These are phyloP conservation scores for Tricholoma furcatifolium DNA, from an alignment of 768 basidiomycete genomes.

Conservation along the genomic window DNA sequence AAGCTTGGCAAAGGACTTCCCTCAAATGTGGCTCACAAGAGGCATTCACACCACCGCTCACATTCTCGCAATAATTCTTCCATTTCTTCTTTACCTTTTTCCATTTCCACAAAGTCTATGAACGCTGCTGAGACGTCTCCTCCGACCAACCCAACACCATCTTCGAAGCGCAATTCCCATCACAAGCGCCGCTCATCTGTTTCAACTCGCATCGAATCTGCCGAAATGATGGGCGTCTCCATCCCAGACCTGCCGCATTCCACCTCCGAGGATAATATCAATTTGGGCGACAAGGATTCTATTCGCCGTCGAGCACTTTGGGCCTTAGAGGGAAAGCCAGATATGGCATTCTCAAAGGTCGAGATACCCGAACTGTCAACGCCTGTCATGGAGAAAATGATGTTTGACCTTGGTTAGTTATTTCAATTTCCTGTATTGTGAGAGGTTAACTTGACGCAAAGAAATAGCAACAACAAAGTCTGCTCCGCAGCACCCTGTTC, in stretches of 20 bases:
- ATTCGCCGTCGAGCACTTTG: constrained; percentile 80
- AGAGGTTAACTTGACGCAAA: constrained; percentile 6
- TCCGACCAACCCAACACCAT: constrained; percentile 29
- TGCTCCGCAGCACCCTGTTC: constrained; percentile 48
- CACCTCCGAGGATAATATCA: constrained; percentile 64
- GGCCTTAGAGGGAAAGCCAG: constrained; percentile 84
- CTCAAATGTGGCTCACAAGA: constrained; percentile 35
- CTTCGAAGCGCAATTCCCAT: constrained; percentile 70
- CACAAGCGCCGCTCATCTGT: constrained; percentile 86
- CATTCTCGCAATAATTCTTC: constrained; percentile 69
- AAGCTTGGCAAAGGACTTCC: constrained; percentile 56
- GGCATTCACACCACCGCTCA: constrained; percentile 59
- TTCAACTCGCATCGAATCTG: constrained; percentile 86
- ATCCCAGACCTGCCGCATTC: constrained; percentile 64
- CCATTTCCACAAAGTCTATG: constrained; percentile 37
- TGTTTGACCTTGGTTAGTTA: constrained; percentile 67
- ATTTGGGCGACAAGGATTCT: constrained; percentile 72
- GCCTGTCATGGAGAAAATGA: constrained; percentile 52
- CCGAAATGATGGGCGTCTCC: constrained; percentile 85
- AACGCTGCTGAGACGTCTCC: constrained; percentile 35
- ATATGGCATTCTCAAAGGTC: constrained; percentile 68
- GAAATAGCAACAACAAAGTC: constrained; percentile 54
- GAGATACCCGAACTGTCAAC: constrained; percentile 79
- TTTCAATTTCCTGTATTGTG: constrained; percentile 8
- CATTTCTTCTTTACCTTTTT: constrained; percentile 40